Conservation (phyloP, 2,329 filamentous ascomycete genomes). For the Fusarium sp. region DNA sequence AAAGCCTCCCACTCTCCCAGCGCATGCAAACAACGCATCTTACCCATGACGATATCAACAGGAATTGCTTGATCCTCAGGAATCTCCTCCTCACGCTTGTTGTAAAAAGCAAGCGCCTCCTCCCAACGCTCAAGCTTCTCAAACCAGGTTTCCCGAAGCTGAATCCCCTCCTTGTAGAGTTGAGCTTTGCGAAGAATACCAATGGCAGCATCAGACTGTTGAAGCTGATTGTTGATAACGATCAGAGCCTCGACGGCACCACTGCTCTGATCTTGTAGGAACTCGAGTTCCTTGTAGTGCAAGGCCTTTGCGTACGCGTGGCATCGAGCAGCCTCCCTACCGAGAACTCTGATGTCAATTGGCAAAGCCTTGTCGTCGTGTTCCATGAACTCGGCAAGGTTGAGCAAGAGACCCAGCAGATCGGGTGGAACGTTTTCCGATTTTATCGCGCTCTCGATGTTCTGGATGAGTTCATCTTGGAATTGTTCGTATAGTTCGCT, state of each 20-base stretch:
- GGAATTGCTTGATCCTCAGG: constrained; percentile 68
- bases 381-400: constrained; percentile 99
- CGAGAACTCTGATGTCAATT: constrained; percentile 94
- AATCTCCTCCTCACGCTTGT: constrained; percentile 82
- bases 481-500: constrained; percentile 97
- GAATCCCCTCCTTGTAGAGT: constrained; percentile 90
- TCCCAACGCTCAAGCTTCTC: constrained; percentile 99
- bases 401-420: constrained; percentile 91
- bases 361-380: constrained; percentile 98
- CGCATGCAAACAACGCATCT: constrained; percentile 98
- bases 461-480: constrained; percentile 94
- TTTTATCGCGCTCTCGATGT: constrained; percentile 94
- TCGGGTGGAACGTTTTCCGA: constrained; percentile 97
- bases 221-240: constrained; percentile 98
- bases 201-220: constrained; percentile 98
- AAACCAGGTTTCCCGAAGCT: constrained; percentile 98
- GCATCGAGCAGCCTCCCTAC: constrained; percentile 94
- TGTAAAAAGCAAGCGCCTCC: constrained; percentile 91
- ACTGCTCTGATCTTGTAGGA: constrained; percentile 95
- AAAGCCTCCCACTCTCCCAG: constrained; percentile 97
- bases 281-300: constrained; percentile 99
- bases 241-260: constrained; percentile 97
- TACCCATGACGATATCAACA: constrained; percentile 98
- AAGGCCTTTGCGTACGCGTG: constrained; percentile 98
- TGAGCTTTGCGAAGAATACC: constrained; percentile 97